phyloP scores from a whole-genome alignment of 2,329 filamentous ascomycete genomes.

The Penicillium aurantiogriseum region DNA sequence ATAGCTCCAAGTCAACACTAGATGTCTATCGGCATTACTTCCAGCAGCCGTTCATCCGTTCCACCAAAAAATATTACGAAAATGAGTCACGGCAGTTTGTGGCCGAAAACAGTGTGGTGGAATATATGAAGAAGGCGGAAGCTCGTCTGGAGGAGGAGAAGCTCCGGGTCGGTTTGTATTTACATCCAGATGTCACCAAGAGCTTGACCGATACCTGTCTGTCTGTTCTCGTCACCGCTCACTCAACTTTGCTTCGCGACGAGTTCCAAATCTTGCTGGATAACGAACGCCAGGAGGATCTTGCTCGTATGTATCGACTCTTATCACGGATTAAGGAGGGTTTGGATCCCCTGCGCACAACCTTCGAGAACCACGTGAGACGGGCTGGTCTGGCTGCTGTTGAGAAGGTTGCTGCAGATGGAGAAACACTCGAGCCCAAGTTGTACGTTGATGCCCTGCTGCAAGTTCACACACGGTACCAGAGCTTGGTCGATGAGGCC shows the following conservation, averaged over 20 bases:
- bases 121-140: slow-evolving; percentile 99
- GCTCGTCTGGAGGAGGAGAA: slow-evolving; percentile 86
- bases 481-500: slow-evolving; percentile 83
- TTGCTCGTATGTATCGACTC: slow-evolving; percentile 93
- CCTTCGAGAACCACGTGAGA: slow-evolving; percentile 89
- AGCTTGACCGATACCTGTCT: slow-evolving; percentile 86
- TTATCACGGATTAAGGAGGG: slow-evolving; percentile 87
- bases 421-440: slow-evolving; percentile 90
- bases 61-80: slow-evolving; percentile 82
- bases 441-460: slow-evolving; percentile 93
- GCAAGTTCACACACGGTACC: slow-evolving; percentile 91
- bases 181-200: slow-evolving; percentile 84
- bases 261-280: slow-evolving; percentile 94
- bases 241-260: slow-evolving; percentile 80
- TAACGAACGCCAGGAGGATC: slow-evolving; percentile 90
- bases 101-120: slow-evolving; percentile 93
- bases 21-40: slow-evolving; percentile 94
- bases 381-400: slow-evolving; percentile 86
- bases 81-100: slow-evolving; percentile 92
- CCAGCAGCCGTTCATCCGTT: slow-evolving; percentile 83
- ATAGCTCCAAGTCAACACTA: slow-evolving; percentile 88
- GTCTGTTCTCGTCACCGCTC: slow-evolving; percentile 82
- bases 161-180: slow-evolving; percentile 85
- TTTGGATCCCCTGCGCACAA: slow-evolving; percentile 78
- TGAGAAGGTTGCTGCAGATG: slow-evolving; percentile 83